These are phyloP conservation scores for Aspergillus cristatus DNA, from an alignment of 495 filamentous ascomycete species.

Conservation along the genomic window DNA sequence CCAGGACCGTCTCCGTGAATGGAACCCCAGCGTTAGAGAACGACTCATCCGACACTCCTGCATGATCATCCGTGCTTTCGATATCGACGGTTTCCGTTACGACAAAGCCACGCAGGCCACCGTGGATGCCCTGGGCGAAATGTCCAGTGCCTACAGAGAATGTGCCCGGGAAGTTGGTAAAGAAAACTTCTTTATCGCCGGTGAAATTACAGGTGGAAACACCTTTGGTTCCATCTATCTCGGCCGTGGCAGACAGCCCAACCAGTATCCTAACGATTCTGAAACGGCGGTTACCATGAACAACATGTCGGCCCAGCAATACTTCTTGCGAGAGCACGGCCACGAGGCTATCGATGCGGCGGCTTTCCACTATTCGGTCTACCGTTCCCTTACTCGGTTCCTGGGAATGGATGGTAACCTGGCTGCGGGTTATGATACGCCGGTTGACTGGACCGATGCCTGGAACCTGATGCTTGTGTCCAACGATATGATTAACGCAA, in stretches of 20 bases:
- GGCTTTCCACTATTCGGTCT: slow-evolving; percentile 67
- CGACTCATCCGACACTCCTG: slow-evolving; percentile 58
- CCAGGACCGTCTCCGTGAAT: slow-evolving; percentile 66
- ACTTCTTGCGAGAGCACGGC: slow-evolving; percentile 48
- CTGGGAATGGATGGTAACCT: slow-evolving; percentile 56
- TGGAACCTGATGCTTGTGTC: slow-evolving; percentile 54
- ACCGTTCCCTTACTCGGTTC: slow-evolving; percentile 57
- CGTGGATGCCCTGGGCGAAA: slow-evolving; percentile 52
- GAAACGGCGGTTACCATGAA: slow-evolving; percentile 31
- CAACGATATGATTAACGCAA: slow-evolving; percentile 58
- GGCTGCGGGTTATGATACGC: slow-evolving; percentile 50
- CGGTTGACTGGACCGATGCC: slow-evolving; percentile 50
- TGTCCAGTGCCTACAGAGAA: slow-evolving; percentile 41
- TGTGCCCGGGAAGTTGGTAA: slow-evolving; percentile 52
- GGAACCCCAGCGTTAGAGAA: slow-evolving; percentile 50
- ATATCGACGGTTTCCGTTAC: slow-evolving; percentile 61
- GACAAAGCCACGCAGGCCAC: slow-evolving; percentile 62
- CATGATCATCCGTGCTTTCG: slow-evolving; percentile 53
- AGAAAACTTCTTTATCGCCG: slow-evolving; percentile 54
- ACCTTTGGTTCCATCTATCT: slow-evolving; percentile 56
- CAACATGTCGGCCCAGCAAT: slow-evolving; percentile 35
- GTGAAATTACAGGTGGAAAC: slow-evolving; percentile 58
- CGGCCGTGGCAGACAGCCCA: slow-evolving; percentile 53
- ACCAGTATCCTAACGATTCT: slow-evolving; percentile 36
- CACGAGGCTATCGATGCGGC: slow-evolving; percentile 54